Evolutionary conservation across 2,329 filamentous ascomycete species (phyloP).

Genomic region (Xylariaceae sp.): DNA sequence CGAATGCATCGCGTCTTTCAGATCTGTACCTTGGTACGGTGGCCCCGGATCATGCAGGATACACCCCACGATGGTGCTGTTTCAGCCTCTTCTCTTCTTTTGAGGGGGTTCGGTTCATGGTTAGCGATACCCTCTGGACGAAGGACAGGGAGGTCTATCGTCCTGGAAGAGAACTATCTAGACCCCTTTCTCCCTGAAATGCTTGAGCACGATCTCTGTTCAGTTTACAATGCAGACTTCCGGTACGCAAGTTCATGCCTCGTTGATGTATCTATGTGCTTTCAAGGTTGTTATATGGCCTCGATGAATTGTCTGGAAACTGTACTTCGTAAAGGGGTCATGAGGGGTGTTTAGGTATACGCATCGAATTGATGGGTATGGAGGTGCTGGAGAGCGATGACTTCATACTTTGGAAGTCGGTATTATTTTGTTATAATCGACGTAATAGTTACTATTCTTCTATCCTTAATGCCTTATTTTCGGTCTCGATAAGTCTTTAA

Average conservation of each 20-base stretch:
- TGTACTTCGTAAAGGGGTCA: too few species aligned
- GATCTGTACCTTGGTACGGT: slow-evolving; percentile 8
- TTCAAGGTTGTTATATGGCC: too few species aligned
- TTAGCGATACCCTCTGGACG: background rate
- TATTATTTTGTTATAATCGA: background rate
- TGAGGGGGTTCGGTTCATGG: background rate
- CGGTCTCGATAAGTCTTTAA: slow-evolving; percentile 1
- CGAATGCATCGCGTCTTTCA: slow-evolving; percentile 10
- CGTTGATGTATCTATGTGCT: too few species aligned
- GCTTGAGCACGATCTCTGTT: slow-evolving; percentile 2
- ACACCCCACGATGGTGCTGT: slow-evolving; percentile 6
- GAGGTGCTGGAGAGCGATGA: background rate
- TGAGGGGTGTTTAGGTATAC: background rate
- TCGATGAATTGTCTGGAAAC: too few species aligned
- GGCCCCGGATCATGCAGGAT: slow-evolving; percentile 11
- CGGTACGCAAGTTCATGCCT: too few species aligned
- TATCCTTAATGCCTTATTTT: background rate
- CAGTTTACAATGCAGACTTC: too few species aligned
- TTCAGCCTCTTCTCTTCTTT: slow-evolving; percentile 20
- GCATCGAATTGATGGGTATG: background rate
- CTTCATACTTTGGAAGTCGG: too few species aligned
- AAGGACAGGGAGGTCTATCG: background rate
- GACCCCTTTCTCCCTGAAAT: background rate
- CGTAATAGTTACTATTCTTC: background rate
- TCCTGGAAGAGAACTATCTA: background rate